phyloP scores from a whole-genome alignment of 257 asterid species.

The Primulina eburnea region DNA sequence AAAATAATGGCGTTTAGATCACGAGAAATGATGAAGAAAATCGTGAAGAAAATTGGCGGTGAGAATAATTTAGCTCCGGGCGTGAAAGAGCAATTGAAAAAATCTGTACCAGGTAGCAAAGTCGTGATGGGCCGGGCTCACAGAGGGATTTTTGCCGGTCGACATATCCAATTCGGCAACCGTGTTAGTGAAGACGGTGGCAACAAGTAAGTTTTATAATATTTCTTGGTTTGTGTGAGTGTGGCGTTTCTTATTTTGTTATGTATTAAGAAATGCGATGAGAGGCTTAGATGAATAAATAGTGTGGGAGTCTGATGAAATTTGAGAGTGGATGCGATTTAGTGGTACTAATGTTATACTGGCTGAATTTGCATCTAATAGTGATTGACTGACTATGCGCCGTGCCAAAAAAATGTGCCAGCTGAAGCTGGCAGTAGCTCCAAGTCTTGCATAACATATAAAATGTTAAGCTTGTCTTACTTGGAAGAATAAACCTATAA shows the following conservation, averaged over 20 bases:
- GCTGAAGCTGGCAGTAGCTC: too few relatives aligned
- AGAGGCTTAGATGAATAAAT: too few relatives aligned
- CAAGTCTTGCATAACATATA: too few relatives aligned
- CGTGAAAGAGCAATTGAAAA: slow-evolving; percentile 54
- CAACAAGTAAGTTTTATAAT: slow-evolving; percentile 58
- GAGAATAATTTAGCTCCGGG: slow-evolving; percentile 76
- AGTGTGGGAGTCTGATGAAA: too few relatives aligned
- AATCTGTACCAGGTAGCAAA: slow-evolving; percentile 57
- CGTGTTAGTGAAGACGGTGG: slow-evolving; percentile 91
- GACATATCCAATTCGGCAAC: slow-evolving; percentile 90
- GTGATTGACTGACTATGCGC: too few relatives aligned
- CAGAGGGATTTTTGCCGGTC: slow-evolving; percentile 88
- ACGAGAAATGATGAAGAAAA: slow-evolving; percentile 74
- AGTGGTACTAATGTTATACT: too few relatives aligned
- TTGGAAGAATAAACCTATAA: too few relatives aligned
- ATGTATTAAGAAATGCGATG: too few relatives aligned
- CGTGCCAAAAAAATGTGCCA: too few relatives aligned
- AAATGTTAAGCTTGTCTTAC: too few relatives aligned
- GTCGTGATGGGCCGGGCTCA: slow-evolving; percentile 91
- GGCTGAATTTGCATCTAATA: too few relatives aligned
- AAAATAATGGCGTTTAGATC: slow-evolving; percentile 72
- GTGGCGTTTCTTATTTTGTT: neutral
- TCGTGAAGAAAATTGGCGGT: slow-evolving; percentile 75
- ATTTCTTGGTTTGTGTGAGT: neutral
- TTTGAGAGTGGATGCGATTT: too few relatives aligned